Evolutionary conservation across 78 protist genomes (phyloP).

Genomic region (Monosiga brevicollis): DNA sequence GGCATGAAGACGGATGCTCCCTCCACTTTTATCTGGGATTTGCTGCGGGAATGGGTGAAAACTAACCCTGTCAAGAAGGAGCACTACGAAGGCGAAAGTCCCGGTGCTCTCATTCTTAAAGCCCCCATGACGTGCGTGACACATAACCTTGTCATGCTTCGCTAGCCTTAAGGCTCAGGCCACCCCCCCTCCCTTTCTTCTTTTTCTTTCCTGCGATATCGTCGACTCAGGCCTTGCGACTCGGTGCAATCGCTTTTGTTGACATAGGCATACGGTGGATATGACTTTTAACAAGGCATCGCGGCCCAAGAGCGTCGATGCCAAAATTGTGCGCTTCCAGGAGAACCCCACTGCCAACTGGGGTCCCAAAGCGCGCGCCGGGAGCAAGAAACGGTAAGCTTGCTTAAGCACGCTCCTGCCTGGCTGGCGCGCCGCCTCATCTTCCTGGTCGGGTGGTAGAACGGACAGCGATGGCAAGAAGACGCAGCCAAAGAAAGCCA

Average conservation of each 20-base stretch:
- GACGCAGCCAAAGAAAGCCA: too few relatives aligned
- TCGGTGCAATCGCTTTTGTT: not conserved
- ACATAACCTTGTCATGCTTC: not conserved
- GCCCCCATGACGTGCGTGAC: not conserved
- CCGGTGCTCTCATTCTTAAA: too few relatives aligned
- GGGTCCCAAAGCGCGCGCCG: constrained; percentile 35
- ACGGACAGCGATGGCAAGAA: too few relatives aligned
- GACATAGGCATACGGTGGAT: not conserved
- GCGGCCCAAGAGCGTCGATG: not conserved
- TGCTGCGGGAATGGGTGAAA: constrained; percentile 46
- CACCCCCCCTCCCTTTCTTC: not conserved
- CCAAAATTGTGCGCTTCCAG: not conserved
- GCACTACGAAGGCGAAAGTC: too few relatives aligned
- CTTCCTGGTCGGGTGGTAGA: too few relatives aligned
- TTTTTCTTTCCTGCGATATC: not conserved
- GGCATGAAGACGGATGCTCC: constrained; percentile 28
- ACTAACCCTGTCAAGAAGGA: constrained; percentile 64
- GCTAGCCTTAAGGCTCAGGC: not conserved
- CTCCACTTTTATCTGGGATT: constrained; percentile 44
- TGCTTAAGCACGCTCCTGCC: too few relatives aligned
- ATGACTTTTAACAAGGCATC: not conserved
- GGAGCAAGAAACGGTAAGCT: constrained; percentile 8
- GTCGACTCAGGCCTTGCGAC: not conserved
- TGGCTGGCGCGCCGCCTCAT: too few relatives aligned
- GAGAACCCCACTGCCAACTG: constrained; percentile 19